Conservation (phyloP, 345 rosid genomes). For the Viola odorata region DNA sequence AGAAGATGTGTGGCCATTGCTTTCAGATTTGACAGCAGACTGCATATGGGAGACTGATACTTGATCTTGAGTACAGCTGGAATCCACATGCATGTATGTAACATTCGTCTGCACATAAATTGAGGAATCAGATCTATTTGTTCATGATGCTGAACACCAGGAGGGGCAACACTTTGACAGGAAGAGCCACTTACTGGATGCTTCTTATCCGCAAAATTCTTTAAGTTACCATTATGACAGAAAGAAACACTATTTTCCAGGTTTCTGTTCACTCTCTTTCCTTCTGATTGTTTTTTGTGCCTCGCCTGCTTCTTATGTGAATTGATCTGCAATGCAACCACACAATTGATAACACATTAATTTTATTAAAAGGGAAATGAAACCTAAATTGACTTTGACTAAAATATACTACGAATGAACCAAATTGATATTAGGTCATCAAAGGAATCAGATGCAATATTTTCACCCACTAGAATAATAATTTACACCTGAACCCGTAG, state of each 20-base stretch:
- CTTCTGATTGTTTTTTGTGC: constrained; percentile 32
- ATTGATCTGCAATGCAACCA: constrained; percentile 36
- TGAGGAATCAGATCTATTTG: constrained; percentile 28
- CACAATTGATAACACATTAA: constrained; percentile 5
- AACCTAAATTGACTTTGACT: background rate
- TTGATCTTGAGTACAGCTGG: constrained; percentile 40
- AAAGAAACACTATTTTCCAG: constrained; percentile 41
- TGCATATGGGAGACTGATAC: constrained; percentile 43
- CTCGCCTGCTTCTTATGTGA: constrained; percentile 37
- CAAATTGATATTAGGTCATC: background rate
- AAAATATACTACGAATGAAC: background rate
- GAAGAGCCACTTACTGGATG: constrained; percentile 23
- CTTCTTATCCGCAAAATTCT: constrained; percentile 30
- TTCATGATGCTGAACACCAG: constrained; percentile 20
- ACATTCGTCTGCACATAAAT: constrained; percentile 19
- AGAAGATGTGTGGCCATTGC: constrained; percentile 38
- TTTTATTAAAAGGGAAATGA: background rate
- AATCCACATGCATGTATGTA: constrained; percentile 23
- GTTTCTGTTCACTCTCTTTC: constrained; percentile 34
- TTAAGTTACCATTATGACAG: constrained; percentile 26
- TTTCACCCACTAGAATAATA: too few relatives aligned
- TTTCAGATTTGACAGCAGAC: constrained; percentile 45
- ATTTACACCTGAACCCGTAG: too few relatives aligned
- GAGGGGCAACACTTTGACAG: constrained; percentile 25
- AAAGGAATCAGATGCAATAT: too few relatives aligned